Conservation (phyloP, 495 filamentous ascomycete species). For the Trichoderma gamsii region DNA sequence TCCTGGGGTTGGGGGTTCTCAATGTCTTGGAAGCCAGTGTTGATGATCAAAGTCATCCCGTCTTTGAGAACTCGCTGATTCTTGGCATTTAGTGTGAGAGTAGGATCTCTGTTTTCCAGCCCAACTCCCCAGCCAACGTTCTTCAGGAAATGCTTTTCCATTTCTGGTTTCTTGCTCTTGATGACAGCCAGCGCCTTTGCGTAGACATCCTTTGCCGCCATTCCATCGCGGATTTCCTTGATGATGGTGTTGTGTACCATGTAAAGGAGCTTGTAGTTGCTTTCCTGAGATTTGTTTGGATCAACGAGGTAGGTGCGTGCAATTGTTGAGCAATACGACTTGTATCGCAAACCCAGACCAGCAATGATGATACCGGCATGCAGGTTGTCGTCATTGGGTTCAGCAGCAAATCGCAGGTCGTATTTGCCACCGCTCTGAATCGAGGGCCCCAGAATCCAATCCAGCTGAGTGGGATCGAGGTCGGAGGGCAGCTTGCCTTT, state of each 20-base stretch:
- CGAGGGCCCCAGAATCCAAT: conserved; percentile 88
- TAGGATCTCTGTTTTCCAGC: conserved; percentile 79
- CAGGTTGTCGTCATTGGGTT: conserved; percentile 75
- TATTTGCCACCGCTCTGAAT: conserved; percentile 95
- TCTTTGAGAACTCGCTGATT: conserved; percentile 77
- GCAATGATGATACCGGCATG: conserved; percentile 89
- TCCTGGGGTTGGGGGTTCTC: conserved; percentile 76
- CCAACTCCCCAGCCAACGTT: conserved; percentile 86
- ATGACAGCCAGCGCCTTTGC: conserved; percentile 73
- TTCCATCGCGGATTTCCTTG: conserved; percentile 84
- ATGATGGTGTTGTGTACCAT: conserved; percentile 79
- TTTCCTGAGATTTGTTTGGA: conserved; percentile 89
- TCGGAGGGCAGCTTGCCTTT: conserved; percentile 73
- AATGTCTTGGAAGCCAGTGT: conserved; percentile 80
- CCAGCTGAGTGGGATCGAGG: conserved; percentile 85
- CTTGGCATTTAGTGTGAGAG: conserved; percentile 76
- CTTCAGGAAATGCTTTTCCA: conserved; percentile 88
- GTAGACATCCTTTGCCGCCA: conserved; percentile 82
- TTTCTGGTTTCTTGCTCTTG: conserved; percentile 82
- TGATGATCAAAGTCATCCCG: conserved; percentile 92
- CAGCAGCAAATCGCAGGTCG: conserved; percentile 71
- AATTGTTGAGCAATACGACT: conserved; percentile 85
- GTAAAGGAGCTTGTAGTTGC: conserved; percentile 88
- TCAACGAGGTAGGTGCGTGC: conserved; percentile 93
- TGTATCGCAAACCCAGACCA: conserved; percentile 86